Base-by-base conservation (phyloP, 164 flowering plant species). In the Nymphaea thermarum region DNA sequence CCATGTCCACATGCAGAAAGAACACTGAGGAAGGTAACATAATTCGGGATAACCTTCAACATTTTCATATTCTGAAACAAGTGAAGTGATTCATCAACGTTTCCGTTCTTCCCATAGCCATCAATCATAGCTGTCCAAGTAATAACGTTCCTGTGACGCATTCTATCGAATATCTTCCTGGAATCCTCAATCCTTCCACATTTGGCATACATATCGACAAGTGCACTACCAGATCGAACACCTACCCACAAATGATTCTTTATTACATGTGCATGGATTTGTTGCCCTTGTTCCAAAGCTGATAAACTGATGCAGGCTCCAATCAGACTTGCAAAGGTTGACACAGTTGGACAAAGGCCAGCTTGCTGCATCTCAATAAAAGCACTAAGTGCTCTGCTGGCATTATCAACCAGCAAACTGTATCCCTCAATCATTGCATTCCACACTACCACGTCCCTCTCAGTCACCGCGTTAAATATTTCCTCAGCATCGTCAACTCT, bases 71-170 rank as follows among this genome's bases (percentile, higher is more conserved):
- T 71, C 36, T 66, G 16, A 65, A 89, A 94, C 15, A 94, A 84
- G 44, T 76, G 68, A 44, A 94, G 85, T 2, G 97, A 89, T 77
- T 86, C 80, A 67, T 65, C 25, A 3, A 90, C 77, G 43, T 80
- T 65, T 44, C 98, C 99, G 80, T 89, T 89, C 74, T 88, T 94
- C 18, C 98, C 98, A 77, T 87, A 89, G 18, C 98, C 98, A 75
- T 91, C 98, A 45, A 94, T 88, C 95, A 94, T 88, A 18, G 98
- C 90, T 65, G 98, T 88, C 97, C 97, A 93, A 4, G 97, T 80
- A 65, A 91, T 82, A 7, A 93, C 90, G 74, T 93, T 93, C 77
- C 74, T 87, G 15, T 71, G 73, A 5, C 71, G 79, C 97, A 91
- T 89, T 68, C 76, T 61, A 45, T 87, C 83, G 53, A 93, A 93